Base-by-base conservation (phyloP, 202 grass and related monocot genomes). In the Carex arenaria region DNA sequence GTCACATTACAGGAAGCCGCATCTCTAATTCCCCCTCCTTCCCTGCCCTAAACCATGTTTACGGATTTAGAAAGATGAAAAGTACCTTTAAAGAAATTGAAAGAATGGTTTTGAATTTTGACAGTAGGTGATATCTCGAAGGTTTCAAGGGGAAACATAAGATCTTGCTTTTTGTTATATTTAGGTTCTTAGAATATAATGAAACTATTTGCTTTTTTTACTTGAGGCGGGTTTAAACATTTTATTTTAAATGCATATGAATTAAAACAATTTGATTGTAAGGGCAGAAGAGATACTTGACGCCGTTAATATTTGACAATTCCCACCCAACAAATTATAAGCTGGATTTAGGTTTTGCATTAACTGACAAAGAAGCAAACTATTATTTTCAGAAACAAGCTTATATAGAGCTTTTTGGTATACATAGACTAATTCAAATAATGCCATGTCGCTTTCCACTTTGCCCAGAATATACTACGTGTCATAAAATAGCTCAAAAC, bases 351-450 rank as follows among this genome's bases (percentile, higher is more conserved):
- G 69, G n/a, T 73, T 73, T 73, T 73, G 69, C 43, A 73, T 51
- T 13, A 73, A 73, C 19, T 52, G 43, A 52, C 19, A 51, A 47
- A 73, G 10, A 73, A 52, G 20, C 11, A 71, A 71, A 71, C 38
- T 68, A 68, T 36, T 68, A 68, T 52, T 73, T 52, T 17, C 43
- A 70, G 28, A 66, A 66, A 52, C n/a, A 73, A 72, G 20, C 69
- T 36, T 28, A 51, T 73, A 13, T 12, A 73, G 26, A 73, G 20
- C 18, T 42, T 49, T 23, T 13, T 71, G 34, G 40, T 28, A 71
- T 20, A 22, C 45, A 22, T 45, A 8, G 68, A 51, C 13, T 66
- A 12, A 14, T 32, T 14, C 20, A 26, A 30, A 30, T 74, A 74
- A 54, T 74, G 0, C 38, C 20, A 3, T 2, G 45, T 73, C n/a